Conservation (phyloP, 2,329 filamentous ascomycete genomes). For the Epicoccum nigrum region DNA sequence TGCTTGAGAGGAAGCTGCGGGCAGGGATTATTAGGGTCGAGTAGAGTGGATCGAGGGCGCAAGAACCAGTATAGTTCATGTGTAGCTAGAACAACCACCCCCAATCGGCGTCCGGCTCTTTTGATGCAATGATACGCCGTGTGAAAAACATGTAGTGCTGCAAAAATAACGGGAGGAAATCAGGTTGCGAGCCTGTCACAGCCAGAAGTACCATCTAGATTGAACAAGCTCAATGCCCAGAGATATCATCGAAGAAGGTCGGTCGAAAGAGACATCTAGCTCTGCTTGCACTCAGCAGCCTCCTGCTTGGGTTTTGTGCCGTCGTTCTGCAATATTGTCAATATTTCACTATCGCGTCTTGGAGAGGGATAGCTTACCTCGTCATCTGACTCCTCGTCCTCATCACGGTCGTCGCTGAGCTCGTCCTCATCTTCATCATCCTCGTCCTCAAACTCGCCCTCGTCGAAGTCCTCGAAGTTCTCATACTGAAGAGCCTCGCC, state of each 20-base stretch:
- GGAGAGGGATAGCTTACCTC: slow-evolving; percentile 37
- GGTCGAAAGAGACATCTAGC: slow-evolving; percentile 37
- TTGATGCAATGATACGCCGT: slow-evolving; percentile 41
- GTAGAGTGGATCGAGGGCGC: slow-evolving; percentile 17
- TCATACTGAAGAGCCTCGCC: slow-evolving; percentile 97
- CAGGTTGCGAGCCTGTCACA: slow-evolving; percentile 21
- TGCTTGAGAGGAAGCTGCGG: background rate
- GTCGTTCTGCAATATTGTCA: slow-evolving; percentile 42
- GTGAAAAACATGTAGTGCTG: slow-evolving; percentile 26
- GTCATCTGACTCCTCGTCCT: slow-evolving; percentile 64
- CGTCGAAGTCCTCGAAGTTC: slow-evolving; percentile 84
- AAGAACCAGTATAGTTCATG: slow-evolving; percentile 33
- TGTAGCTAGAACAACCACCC: slow-evolving; percentile 32
- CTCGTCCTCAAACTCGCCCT: slow-evolving; percentile 84
- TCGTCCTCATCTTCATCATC: slow-evolving; percentile 93
- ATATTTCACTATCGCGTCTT: background rate
- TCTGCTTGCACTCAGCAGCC: slow-evolving; percentile 54
- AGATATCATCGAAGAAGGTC: slow-evolving; percentile 28
- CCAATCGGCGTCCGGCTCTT: slow-evolving; percentile 28
- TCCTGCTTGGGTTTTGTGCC: slow-evolving; percentile 54
- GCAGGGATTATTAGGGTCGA: slow-evolving; percentile 18
- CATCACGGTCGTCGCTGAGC: slow-evolving; percentile 77
- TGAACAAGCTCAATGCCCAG: slow-evolving; percentile 31
- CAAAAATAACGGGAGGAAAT: slow-evolving; percentile 21
- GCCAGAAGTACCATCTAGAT: slow-evolving; percentile 36